These are phyloP conservation scores for Pistacia atlantica DNA, from an alignment of 345 rosid genomes.

Conservation along the genomic window DNA sequence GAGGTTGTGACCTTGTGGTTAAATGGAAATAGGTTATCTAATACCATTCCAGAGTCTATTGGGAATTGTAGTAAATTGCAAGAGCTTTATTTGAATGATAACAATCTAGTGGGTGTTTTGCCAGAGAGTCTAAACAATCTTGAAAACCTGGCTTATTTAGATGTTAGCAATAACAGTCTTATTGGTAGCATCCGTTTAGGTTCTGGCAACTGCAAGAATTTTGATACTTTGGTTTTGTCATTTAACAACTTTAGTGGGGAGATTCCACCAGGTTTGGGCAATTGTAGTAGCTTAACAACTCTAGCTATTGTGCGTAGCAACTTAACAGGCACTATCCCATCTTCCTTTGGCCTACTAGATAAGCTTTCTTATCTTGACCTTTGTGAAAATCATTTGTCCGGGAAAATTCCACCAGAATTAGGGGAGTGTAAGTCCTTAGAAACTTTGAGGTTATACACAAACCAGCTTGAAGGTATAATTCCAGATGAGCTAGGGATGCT, in stretches of 20 bases:
- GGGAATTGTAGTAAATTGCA: slow-evolving; percentile 58
- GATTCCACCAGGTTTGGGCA: slow-evolving; percentile 57
- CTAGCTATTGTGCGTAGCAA: slow-evolving; percentile 46
- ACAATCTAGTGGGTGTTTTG: slow-evolving; percentile 56
- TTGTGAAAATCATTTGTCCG: slow-evolving; percentile 66
- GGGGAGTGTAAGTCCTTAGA: slow-evolving; percentile 69
- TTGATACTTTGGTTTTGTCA: slow-evolving; percentile 56
- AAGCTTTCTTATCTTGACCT: slow-evolving; percentile 53
- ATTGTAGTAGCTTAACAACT: slow-evolving; percentile 51
- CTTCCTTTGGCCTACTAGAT: slow-evolving; percentile 60
- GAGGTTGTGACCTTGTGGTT: slow-evolving; percentile 39
- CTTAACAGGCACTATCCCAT: slow-evolving; percentile 63
- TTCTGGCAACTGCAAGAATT: slow-evolving; percentile 45
- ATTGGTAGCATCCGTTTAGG: slow-evolving; percentile 55
- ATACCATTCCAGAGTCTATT: slow-evolving; percentile 62
- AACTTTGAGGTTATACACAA: slow-evolving; percentile 39
- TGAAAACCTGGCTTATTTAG: slow-evolving; percentile 48
- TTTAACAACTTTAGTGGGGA: slow-evolving; percentile 57
- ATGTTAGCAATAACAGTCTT: slow-evolving; percentile 41
- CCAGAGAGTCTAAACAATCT: slow-evolving; percentile 60
- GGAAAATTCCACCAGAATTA: slow-evolving; percentile 64
- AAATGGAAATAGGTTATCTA: slow-evolving; percentile 50
- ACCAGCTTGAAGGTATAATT: slow-evolving; percentile 71
- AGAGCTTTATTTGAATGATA: slow-evolving; percentile 42
- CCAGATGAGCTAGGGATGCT: slow-evolving; percentile 60